phyloP scores from a whole-genome alignment of 2,329 filamentous ascomycete genomes.

The Penicillium psychrosexuale region DNA sequence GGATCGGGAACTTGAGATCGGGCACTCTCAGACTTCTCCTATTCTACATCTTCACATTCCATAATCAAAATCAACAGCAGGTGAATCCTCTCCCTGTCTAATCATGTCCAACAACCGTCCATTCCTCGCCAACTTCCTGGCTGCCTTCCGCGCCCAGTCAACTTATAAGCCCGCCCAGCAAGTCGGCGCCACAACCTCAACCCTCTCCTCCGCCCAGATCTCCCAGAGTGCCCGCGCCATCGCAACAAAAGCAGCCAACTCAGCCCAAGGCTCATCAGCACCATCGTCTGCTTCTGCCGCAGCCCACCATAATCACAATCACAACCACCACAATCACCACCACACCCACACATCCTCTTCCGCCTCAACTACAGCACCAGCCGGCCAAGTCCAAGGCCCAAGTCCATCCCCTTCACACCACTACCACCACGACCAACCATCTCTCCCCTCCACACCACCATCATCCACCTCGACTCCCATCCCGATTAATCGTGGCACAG shows the following conservation, averaged over 20 bases:
- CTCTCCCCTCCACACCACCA: conserved; percentile 29
- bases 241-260: conserved; percentile 42
- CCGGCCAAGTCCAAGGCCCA: conserved; percentile 17
- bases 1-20: conserved; percentile 10
- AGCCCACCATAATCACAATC: conserved; percentile 32
- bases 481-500: conserved; percentile 34
- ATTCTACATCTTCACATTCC: neutral
- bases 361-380: conserved; percentile 6
- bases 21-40: conserved; percentile 5
- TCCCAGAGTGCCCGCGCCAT: conserved; percentile 47
- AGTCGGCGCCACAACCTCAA: conserved; percentile 28
- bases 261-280: conserved; percentile 8
- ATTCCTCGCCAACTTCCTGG: conserved; percentile 66
- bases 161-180: conserved; percentile 54
- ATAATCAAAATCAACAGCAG: neutral
- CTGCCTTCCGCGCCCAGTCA: conserved; percentile 64
- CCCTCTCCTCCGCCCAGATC: conserved; percentile 41
- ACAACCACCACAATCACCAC: conserved; percentile 11
- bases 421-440: conserved; percentile 37
- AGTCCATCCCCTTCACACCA: conserved; percentile 35
- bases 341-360: conserved; percentile 13
- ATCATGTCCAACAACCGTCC: conserved; percentile 63
- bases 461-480: conserved; percentile 38
- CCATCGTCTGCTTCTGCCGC: conserved; percentile 2
- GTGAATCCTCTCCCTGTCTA: neutral